A percentile compares a stretch with the other conserved stretches of the same genome.
Evolutionary conservation across 176 grass and related monocot species (phyloP).

Genomic region (Saccharum spontaneum): DNA sequence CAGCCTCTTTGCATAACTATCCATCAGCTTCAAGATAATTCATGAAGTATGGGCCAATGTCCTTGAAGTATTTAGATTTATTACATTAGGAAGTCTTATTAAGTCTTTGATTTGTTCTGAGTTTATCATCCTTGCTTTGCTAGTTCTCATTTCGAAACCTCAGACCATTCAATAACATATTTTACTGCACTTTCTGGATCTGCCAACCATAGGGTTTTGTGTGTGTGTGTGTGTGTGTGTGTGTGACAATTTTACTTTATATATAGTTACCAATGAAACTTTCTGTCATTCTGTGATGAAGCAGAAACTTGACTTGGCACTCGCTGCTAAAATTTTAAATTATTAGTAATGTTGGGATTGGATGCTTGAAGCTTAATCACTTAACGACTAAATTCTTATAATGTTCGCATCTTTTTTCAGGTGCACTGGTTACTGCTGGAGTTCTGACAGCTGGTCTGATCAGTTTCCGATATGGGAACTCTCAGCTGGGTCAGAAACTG

Average conservation of each 20-base stretch:
- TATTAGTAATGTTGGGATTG: not conserved
- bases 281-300: not conserved
- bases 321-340: not conserved
- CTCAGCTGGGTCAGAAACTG: slow-evolving; percentile 79
- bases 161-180: not conserved
- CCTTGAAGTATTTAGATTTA: not conserved
- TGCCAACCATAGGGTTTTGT: not conserved
- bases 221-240: not conserved
- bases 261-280: not conserved
- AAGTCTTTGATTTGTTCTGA: not conserved
- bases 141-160: not conserved
- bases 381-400: not conserved
- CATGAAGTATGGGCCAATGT: not conserved
- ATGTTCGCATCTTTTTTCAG: slow-evolving; percentile 38
- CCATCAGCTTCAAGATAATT: not conserved
- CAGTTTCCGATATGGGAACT: slow-evolving; percentile 91
- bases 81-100: not conserved
- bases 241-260: not conserved
- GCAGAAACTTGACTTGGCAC: slow-evolving; percentile 2
- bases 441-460: slow-evolving; percentile 84
- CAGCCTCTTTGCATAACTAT: not conserved
- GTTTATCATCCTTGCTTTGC: not conserved
- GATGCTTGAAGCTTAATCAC: not conserved
- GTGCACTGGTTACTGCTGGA: slow-evolving; percentile 83
- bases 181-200: not conserved